A percentile compares a stretch with the other conserved stretches of the same genome.
Conservation (phyloP, 768 basidiomycete species). For the Kwoniella pini region DNA sequence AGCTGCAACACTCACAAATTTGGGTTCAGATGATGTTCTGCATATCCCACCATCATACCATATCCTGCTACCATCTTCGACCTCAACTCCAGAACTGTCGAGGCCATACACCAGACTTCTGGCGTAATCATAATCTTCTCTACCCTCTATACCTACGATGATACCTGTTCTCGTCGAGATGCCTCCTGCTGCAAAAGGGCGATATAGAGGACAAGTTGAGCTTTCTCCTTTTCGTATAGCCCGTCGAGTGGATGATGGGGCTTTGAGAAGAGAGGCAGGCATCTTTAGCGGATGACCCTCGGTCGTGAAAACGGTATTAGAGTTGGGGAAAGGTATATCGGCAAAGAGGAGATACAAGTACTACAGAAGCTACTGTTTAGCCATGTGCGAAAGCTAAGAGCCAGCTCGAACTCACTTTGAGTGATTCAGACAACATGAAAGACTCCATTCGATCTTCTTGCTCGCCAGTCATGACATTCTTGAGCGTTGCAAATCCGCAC, state of each 20-base stretch:
- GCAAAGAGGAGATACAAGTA: constrained; percentile 93
- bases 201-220: constrained; percentile 66
- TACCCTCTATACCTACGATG: constrained; percentile 67
- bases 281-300: constrained; percentile 87
- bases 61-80: constrained; percentile 25
- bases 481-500: constrained; percentile 82
- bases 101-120: constrained; percentile 64
- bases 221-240: constrained; percentile 41
- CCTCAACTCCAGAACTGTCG: constrained; percentile 13
- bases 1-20: constrained; percentile 31
- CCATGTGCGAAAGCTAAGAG: too few species aligned
- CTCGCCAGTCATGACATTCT: constrained; percentile 64
- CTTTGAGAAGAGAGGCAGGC: constrained; percentile 61
- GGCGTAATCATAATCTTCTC: constrained; percentile 78
- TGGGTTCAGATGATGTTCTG: constrained; percentile 25
- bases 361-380: constrained; percentile 56
- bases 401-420: constrained; percentile 71
- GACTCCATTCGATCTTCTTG: constrained; percentile 96
- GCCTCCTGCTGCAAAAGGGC: constrained; percentile 30
- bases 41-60: constrained; percentile 42
- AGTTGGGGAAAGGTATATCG: constrained; percentile 70
- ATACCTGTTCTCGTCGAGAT: constrained; percentile 57
- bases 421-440: constrained; percentile 87
- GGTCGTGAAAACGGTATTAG: constrained; percentile 89
- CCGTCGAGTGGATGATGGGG: constrained; percentile 65